Evolutionary conservation across 1,284 basidiomycete genomes (phyloP).

Genomic region (Athelia sp.): DNA sequence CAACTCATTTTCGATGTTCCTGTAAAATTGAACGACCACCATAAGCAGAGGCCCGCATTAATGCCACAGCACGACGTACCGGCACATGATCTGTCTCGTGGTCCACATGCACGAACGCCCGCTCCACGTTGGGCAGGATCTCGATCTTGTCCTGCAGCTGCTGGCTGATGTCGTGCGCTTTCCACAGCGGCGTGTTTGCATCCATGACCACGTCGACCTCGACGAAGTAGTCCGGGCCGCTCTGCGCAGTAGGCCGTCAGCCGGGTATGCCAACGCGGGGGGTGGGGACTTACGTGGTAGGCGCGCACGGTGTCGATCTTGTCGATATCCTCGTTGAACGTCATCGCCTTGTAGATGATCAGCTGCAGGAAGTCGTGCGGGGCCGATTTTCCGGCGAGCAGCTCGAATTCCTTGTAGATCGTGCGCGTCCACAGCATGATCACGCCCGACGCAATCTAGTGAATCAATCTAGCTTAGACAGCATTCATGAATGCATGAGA

Average conservation of each 20-base stretch:
- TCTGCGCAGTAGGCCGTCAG: slow-evolving; percentile 43
- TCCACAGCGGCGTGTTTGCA: slow-evolving; percentile 84
- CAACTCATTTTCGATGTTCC: slow-evolving; percentile 29
- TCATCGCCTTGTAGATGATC: slow-evolving; percentile 89
- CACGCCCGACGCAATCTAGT: slow-evolving; percentile 73
- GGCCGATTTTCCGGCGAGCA: slow-evolving; percentile 88
- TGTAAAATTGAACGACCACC: slow-evolving; percentile 5
- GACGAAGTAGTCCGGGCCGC: slow-evolving; percentile 71
- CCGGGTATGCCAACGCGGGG: slow-evolving; percentile 4
- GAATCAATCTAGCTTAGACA: slow-evolving; percentile 11
- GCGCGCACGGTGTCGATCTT: slow-evolving; percentile 87
- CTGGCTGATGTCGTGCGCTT: slow-evolving; percentile 91
- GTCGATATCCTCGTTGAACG: slow-evolving; percentile 83
- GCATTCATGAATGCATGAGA: neutral
- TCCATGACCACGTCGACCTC: slow-evolving; percentile 95
- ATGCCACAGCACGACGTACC: slow-evolving; percentile 32
- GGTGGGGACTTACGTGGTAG: slow-evolving; percentile 62
- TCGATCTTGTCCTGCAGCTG: slow-evolving; percentile 94
- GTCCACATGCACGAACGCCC: slow-evolving; percentile 93
- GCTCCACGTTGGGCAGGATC: slow-evolving; percentile 84
- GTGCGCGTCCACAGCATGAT: slow-evolving; percentile 80
- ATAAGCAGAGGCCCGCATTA: slow-evolving; percentile 20
- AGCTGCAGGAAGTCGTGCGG: slow-evolving; percentile 88
- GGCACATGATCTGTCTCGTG: slow-evolving; percentile 85
- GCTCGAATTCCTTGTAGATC: slow-evolving; percentile 77